Percentiles rank a stretch among this genome's conserved stretches.
phyloP scores from a whole-genome alignment of 345 rosid genomes.

The Eutrema yunnanense region DNA sequence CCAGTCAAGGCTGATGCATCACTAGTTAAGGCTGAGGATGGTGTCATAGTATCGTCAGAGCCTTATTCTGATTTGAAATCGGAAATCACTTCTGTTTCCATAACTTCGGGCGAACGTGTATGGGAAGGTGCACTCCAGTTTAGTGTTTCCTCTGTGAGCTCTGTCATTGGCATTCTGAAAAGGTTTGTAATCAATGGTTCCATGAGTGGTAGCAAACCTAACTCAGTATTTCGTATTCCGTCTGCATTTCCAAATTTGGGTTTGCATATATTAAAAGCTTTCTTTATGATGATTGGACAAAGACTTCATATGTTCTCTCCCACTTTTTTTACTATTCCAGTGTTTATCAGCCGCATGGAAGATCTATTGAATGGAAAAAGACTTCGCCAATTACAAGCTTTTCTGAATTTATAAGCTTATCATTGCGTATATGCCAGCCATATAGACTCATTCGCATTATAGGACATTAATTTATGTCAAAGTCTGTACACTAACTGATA shows the following conservation, averaged over 20 bases:
- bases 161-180: constrained; percentile 53
- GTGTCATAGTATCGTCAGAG: constrained; percentile 13
- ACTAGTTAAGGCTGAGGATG: constrained; percentile 25
- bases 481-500: neutral
- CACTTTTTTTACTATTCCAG: neutral
- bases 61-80: constrained; percentile 11
- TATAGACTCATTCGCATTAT: neutral
- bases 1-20: neutral
- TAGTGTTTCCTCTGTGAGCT: constrained; percentile 35
- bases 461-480: neutral
- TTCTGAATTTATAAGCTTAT: neutral
- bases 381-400: neutral
- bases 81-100: constrained; percentile 9
- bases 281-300: neutral
- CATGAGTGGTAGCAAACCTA: neutral
- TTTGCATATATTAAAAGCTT: neutral
- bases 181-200: constrained; percentile 41
- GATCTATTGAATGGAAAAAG: neutral
- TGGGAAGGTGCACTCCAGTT: constrained; percentile 86
- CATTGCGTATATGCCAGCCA: neutral
- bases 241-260: neutral
- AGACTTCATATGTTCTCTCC: neutral
- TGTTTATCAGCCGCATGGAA: neutral
- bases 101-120: constrained; percentile 42
- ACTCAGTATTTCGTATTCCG: neutral